phyloP scores from a whole-genome alignment of 352 stramenopile species.

The Globisporangium barbulae region DNA sequence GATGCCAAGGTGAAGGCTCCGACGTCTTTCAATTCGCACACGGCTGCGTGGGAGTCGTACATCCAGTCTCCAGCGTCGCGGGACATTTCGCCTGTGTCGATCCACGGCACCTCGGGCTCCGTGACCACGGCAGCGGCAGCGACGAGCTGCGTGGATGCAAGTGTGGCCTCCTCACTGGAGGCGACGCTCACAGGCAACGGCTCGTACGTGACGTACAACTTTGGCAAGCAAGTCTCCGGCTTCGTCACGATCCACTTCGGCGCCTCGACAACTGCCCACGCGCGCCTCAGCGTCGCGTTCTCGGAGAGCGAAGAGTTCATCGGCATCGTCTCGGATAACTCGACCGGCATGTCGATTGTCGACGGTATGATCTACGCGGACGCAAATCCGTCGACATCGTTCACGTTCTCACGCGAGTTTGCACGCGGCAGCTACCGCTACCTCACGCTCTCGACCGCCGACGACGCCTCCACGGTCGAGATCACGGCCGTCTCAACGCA shows the following conservation, averaged over 20 bases:
- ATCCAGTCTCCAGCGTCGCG: not conserved
- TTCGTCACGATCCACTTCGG: slow-evolving; percentile 32
- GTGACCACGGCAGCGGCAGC: not conserved
- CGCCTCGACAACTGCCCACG: not conserved
- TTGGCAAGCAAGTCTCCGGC: slow-evolving; percentile 28
- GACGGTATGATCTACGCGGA: slow-evolving; percentile 37
- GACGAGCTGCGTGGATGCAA: not conserved
- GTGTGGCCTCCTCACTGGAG: not conserved
- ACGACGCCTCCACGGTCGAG: not conserved
- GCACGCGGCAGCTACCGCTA: not conserved
- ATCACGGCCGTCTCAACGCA: not conserved
- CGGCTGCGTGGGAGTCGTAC: not conserved
- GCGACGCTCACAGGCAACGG: slow-evolving; percentile 27
- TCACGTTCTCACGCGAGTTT: not conserved
- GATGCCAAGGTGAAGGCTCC: not conserved
- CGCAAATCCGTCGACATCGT: slow-evolving; percentile 13
- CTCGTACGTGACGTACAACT: slow-evolving; percentile 35
- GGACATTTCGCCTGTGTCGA: not conserved
- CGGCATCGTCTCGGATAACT: slow-evolving; percentile 29
- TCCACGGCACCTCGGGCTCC: not conserved
- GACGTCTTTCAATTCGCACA: not conserved
- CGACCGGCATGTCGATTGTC: slow-evolving; percentile 31
- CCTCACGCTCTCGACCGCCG: not conserved
- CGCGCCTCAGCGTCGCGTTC: slow-evolving; percentile 18
- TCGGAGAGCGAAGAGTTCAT: slow-evolving; percentile 31